These are phyloP conservation scores for Polytrichum commune DNA, from an alignment of 225 moss, liverwort and hornwort species.

Conservation along the genomic window DNA sequence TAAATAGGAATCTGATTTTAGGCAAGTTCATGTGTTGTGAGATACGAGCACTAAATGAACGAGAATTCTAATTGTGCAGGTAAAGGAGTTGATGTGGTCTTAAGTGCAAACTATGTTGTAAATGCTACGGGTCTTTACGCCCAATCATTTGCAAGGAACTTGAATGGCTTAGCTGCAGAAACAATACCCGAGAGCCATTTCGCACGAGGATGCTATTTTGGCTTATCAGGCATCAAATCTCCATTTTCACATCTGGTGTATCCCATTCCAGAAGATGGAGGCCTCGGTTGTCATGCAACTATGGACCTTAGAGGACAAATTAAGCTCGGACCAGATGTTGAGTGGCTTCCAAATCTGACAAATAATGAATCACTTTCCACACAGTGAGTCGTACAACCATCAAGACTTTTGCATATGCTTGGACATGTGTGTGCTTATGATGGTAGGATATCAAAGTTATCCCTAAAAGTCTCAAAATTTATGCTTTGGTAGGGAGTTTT, in stretches of 20 bases:
- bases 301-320: constrained; percentile 81
- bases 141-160: constrained; percentile 68
- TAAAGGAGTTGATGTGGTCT: constrained; percentile 41
- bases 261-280: constrained; percentile 95
- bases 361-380: constrained; percentile 50
- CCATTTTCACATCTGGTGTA: constrained; percentile 85
- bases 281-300: constrained; percentile 90
- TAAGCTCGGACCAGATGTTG: constrained; percentile 92
- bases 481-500: too few species aligned
- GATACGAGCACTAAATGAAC: not conserved
- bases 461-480: too few species aligned
- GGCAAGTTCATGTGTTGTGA: not conserved
- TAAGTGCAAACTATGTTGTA: constrained; percentile 75
- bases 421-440: too few species aligned
- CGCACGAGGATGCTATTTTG: constrained; percentile 89
- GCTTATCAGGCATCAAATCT: constrained; percentile 68
- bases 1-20: too few species aligned
- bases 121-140: constrained; percentile 88
- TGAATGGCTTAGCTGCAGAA: constrained; percentile 57
- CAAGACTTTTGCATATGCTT: not conserved
- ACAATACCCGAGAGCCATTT: constrained; percentile 67
- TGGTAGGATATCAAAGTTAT: too few species aligned
- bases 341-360: constrained; percentile 74
- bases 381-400: constrained; percentile 29
- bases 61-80: constrained; percentile 21